Conservation (phyloP, 768 basidiomycete species). For the Xerocomus spinulosus region DNA sequence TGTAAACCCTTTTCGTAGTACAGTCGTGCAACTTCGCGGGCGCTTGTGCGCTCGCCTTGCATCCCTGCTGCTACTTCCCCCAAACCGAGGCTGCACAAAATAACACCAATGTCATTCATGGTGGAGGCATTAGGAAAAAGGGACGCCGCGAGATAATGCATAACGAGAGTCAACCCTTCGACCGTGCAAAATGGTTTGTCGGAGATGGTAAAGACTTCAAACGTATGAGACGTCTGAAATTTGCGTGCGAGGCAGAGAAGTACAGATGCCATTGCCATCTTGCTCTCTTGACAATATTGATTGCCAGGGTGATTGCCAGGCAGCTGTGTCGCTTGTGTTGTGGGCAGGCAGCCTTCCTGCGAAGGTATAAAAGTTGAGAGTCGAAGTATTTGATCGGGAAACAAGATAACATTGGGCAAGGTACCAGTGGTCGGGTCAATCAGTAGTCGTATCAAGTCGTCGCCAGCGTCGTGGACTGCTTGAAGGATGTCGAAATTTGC, state of each 20-base stretch:
- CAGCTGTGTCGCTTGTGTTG: conserved; percentile 24
- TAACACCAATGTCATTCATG: conserved; percentile 48
- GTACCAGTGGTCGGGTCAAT: conserved; percentile 34
- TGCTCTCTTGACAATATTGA: conserved; percentile 21
- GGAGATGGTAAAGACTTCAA: conserved; percentile 22
- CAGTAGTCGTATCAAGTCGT: conserved; percentile 31
- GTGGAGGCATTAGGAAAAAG: conserved; percentile 42
- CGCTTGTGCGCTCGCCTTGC: conserved; percentile 20
- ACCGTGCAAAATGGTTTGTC: conserved; percentile 29
- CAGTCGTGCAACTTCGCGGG: conserved; percentile 36
- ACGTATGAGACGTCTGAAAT: conserved; percentile 33
- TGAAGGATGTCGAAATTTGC: conserved; percentile 36
- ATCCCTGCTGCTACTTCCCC: conserved; percentile 19
- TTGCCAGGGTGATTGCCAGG: conserved; percentile 25
- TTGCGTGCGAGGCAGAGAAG: conserved; percentile 44
- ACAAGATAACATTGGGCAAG: conserved; percentile 39
- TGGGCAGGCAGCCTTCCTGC: conserved; percentile 32
- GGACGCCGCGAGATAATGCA: conserved; percentile 46
- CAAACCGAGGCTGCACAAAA: conserved; percentile 36
- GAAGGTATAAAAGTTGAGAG: conserved; percentile 35
- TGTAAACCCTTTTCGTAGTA: conserved; percentile 45
- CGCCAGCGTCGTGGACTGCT: conserved; percentile 32
- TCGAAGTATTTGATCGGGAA: conserved; percentile 37
- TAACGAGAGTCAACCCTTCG: conserved; percentile 37
- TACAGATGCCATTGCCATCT: conserved; percentile 36